phyloP scores from a whole-genome alignment of 2,329 filamentous ascomycete genomes.

The Colletotrichum sp. region DNA sequence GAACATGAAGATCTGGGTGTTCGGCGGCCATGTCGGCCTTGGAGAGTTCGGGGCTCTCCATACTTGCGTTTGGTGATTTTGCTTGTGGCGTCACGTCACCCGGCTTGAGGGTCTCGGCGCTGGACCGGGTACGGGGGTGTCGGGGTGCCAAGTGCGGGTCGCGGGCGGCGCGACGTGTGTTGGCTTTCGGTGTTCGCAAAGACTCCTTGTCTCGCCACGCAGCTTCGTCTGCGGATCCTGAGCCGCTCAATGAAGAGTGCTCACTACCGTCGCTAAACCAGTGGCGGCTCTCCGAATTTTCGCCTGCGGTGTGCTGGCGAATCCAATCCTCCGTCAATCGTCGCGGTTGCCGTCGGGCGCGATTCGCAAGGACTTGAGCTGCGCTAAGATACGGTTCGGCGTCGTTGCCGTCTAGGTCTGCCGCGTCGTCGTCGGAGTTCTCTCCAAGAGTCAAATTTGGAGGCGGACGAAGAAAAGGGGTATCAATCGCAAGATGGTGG shows the following conservation, averaged over 20 bases:
- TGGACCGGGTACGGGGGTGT: constrained; percentile 54
- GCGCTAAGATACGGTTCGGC: constrained; percentile 51
- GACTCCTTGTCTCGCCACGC: constrained; percentile 55
- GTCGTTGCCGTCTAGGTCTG: constrained; percentile 27
- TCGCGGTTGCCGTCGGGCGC: constrained; percentile 61
- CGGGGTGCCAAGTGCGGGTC: constrained; percentile 30
- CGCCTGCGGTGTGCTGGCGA: constrained; percentile 78
- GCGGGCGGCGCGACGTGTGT: constrained; percentile 19
- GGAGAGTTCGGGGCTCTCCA: constrained; percentile 18
- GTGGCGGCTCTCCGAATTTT: constrained; percentile 51
- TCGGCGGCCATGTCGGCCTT: constrained; percentile 12
- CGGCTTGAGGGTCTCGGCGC: constrained; percentile 60
- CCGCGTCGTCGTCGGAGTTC: background rate
- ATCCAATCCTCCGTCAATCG: constrained; percentile 87
- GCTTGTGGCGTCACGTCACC: constrained; percentile 23
- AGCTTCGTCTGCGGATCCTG: constrained; percentile 53
- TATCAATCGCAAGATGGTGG: constrained; percentile 66
- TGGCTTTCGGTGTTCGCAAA: constrained; percentile 52
- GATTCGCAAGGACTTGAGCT: constrained; percentile 64
- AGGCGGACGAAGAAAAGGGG: constrained; percentile 65
- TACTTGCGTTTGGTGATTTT: background rate
- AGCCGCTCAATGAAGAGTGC: constrained; percentile 76
- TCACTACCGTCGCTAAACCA: constrained; percentile 55
- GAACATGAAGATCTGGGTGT: background rate
- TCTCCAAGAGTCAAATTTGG: constrained; percentile 47